These are phyloP conservation scores for Arabidopsis hybrid DNA, from an alignment of 441 rosid genomes.

Conservation along the genomic window DNA sequence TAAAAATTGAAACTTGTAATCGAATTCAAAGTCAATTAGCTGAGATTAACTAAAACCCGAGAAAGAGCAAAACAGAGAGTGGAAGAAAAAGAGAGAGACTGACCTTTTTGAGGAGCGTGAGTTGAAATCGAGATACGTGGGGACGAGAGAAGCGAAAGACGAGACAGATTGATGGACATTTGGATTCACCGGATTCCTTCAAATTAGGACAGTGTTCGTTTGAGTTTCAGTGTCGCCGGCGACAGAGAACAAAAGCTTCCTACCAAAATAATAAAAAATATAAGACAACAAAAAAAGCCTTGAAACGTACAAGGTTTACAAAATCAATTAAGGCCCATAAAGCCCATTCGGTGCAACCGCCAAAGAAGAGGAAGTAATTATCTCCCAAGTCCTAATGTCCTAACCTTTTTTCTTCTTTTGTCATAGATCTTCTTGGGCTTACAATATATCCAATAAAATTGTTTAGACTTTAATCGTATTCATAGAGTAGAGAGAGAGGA, in stretches of 20 bases:
- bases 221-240: conserved; percentile 21
- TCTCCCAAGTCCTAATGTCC: too few relatives aligned
- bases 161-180: conserved; percentile 42
- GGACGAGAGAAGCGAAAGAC: conserved; percentile 27
- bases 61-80: background rate
- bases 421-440: too few relatives aligned
- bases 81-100: background rate
- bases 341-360: too few relatives aligned
- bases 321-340: too few relatives aligned
- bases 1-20: background rate
- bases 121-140: conserved; percentile 37
- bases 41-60: background rate
- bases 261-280: too few relatives aligned
- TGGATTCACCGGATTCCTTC: background rate
- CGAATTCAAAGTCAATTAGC: background rate
- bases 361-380: too few relatives aligned
- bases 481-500: too few relatives aligned
- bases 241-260: background rate
- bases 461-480: too few relatives aligned
- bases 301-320: too few relatives aligned
- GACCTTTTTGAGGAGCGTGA: conserved; percentile 29
- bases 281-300: too few relatives aligned
- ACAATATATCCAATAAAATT: too few relatives aligned
- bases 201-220: background rate
- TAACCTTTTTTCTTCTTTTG: too few relatives aligned